These are phyloP conservation scores for Chrysoporthe austroafricana DNA, from an alignment of 2,329 filamentous ascomycete genomes.

Conservation along the genomic window DNA sequence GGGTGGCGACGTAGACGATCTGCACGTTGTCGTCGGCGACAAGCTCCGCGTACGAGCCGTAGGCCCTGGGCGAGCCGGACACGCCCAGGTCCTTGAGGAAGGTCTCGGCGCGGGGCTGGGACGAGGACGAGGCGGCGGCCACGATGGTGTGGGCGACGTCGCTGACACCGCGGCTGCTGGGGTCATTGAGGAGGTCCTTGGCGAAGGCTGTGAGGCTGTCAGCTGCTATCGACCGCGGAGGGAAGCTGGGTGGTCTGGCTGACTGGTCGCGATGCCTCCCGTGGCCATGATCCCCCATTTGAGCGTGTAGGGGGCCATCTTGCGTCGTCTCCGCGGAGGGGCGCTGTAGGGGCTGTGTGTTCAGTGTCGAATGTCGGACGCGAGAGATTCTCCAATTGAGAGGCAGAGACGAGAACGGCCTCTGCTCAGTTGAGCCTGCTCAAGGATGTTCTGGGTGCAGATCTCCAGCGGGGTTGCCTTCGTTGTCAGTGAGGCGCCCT, in stretches of 20 bases:
- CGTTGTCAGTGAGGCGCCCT: too few relatives aligned
- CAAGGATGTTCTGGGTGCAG: too few relatives aligned
- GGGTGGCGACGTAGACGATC: constrained; percentile 87
- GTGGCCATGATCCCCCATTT: constrained; percentile 67
- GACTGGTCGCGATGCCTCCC: constrained; percentile 54
- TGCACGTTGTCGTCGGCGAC: constrained; percentile 79
- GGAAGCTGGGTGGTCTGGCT: constrained; percentile 4
- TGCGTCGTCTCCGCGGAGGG: background rate
- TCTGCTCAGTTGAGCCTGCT: too few relatives aligned
- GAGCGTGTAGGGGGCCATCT: constrained; percentile 53
- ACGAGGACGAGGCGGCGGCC: constrained; percentile 80
- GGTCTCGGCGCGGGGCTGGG: constrained; percentile 66
- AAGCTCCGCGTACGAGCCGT: constrained; percentile 81
- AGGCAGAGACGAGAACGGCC: background rate
- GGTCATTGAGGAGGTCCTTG: constrained; percentile 78
- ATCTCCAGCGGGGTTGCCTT: too few relatives aligned
- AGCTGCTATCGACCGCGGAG: constrained; percentile 5
- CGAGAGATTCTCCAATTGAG: background rate
- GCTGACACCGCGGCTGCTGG: constrained; percentile 67
- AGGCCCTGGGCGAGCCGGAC: constrained; percentile 69
- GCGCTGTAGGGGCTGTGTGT: background rate
- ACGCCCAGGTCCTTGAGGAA: constrained; percentile 75
- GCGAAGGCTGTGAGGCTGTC: constrained; percentile 58
- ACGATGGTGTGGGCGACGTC: constrained; percentile 79
- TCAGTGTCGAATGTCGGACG: background rate